Base-by-base conservation (phyloP, 257 asterid genomes). In the Galeopsis tetrahit region DNA sequence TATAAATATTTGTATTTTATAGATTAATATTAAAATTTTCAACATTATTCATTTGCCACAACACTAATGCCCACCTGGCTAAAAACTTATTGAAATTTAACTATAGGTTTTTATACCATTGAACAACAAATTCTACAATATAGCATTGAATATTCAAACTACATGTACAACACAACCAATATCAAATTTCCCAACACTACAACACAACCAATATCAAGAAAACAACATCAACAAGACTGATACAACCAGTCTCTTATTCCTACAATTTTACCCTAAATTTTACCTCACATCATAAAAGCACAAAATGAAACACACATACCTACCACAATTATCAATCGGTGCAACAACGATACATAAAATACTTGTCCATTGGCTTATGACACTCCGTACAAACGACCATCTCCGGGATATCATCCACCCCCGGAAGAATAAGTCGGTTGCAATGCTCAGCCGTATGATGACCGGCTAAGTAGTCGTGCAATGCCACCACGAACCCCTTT, bases 301-400 rank as follows among this genome's bases (percentile, higher is more conserved):
- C 72, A 70, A 42, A 63, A 55, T 17, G 2, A 62, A 36, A 35
- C 36, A 32, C 64, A 58, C 10, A 32, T 32, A 1, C 60, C 4
- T 31, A 33, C 35, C 40, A 58, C 4, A 10, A 32, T 58, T 40
- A 35, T 92, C 84, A 92, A 35, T 92, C 96, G 5, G 17, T 63
- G 85, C 98, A 92, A 71, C 98, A 90, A 31, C 97, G 92, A 59
- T 83, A 92, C 98, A 88, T 87, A 64, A 77, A 81, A 73, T 66
- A 92, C 87, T 86, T 92, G 81, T 90, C 97, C 98, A 92, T 92
- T 1, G 85, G 78, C 8, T 71, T 75, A 42, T 83, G 82, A 75
- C 98, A 92, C 77, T 92, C 97, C 0, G 97, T 82, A 7, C 98
- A 92, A 3, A 85, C 90, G 9, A 90, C 86, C 86, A 71, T 78